Evolutionary conservation across 1,284 basidiomycete genomes (phyloP).

Genomic region (Cystobasidiaceae sp.): DNA sequence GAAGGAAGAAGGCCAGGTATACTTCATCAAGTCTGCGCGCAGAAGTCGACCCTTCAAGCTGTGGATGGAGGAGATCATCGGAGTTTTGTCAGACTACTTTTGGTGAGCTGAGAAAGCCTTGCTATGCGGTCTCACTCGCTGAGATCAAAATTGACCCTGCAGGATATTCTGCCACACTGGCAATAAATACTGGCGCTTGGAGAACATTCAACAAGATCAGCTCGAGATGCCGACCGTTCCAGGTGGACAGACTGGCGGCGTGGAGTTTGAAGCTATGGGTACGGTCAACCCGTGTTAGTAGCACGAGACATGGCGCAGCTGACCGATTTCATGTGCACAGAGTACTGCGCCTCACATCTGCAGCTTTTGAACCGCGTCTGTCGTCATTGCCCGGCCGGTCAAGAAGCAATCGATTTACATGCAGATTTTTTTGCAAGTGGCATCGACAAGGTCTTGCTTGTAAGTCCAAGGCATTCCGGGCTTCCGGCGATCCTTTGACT

Average conservation of each 20-base stretch:
- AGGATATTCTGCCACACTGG: slow-evolving; percentile 91
- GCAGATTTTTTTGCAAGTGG: slow-evolving; percentile 60
- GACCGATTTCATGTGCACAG: neutral
- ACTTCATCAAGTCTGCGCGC: slow-evolving; percentile 81
- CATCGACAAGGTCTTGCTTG: slow-evolving; percentile 28
- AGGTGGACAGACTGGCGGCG: slow-evolving; percentile 95
- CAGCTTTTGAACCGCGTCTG: slow-evolving; percentile 59
- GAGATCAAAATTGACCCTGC: neutral
- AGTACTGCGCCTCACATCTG: slow-evolving; percentile 17
- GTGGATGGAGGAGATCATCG: slow-evolving; percentile 80
- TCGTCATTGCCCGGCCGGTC: slow-evolving; percentile 60
- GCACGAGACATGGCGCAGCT: neutral
- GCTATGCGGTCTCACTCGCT: neutral
- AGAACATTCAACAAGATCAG: slow-evolving; percentile 70
- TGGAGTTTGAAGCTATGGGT: slow-evolving; percentile 93
- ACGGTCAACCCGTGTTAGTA: slow-evolving; percentile 61
- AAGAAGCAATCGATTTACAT: slow-evolving; percentile 69
- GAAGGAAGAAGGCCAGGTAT: slow-evolving; percentile 48
- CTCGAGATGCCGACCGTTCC: slow-evolving; percentile 90
- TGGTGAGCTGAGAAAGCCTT: slow-evolving; percentile 51
- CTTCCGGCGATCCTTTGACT: neutral
- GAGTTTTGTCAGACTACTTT: slow-evolving; percentile 91
- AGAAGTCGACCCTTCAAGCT: slow-evolving; percentile 80
- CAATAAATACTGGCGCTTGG: slow-evolving; percentile 80
- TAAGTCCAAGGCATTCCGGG: slow-evolving; percentile 1